These are phyloP conservation scores for Coniosporium apollinis DNA, from an alignment of 495 filamentous ascomycete genomes.

Conservation along the genomic window DNA sequence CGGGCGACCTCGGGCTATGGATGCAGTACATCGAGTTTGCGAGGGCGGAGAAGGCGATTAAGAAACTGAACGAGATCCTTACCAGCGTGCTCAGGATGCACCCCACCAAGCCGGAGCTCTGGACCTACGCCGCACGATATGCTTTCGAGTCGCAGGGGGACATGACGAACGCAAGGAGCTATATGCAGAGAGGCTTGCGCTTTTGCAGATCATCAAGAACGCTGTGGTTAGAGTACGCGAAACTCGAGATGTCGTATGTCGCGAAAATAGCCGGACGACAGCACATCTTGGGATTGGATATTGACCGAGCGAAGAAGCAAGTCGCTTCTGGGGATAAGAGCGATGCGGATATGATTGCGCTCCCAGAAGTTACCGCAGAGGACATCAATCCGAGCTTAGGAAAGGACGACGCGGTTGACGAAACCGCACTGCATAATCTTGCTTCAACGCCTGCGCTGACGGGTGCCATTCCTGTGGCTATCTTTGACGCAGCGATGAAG, in stretches of 20 bases:
- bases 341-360: constrained; percentile 35
- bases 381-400: constrained; percentile 45
- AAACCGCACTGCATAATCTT: constrained; percentile 41
- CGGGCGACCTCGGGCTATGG: constrained; percentile 73
- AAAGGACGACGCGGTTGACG: constrained; percentile 33
- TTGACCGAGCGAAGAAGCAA: constrained; percentile 23
- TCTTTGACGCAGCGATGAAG: constrained; percentile 77
- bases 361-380: constrained; percentile 46
- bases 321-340: constrained; percentile 23
- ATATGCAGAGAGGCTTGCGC: constrained; percentile 73
- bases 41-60: constrained; percentile 53
- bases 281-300: constrained; percentile 52
- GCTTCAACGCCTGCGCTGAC: constrained; percentile 65
- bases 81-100: constrained; percentile 67
- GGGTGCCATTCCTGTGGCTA: constrained; percentile 80
- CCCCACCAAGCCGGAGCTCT: constrained; percentile 66
- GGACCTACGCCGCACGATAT: constrained; percentile 70
- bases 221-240: constrained; percentile 80
- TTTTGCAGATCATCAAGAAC: constrained; percentile 58
- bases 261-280: constrained; percentile 57
- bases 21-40: constrained; percentile 79
- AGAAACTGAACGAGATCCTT: constrained; percentile 62
- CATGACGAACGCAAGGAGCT: constrained; percentile 69
- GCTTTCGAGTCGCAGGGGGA: constrained; percentile 62
- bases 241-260: constrained; percentile 84